A percentile compares a stretch with the other conserved stretches of the same genome.
These are phyloP conservation scores for Dendrostoma leiphaemia DNA, from an alignment of 2,329 filamentous ascomycete species.

Conservation along the genomic window DNA sequence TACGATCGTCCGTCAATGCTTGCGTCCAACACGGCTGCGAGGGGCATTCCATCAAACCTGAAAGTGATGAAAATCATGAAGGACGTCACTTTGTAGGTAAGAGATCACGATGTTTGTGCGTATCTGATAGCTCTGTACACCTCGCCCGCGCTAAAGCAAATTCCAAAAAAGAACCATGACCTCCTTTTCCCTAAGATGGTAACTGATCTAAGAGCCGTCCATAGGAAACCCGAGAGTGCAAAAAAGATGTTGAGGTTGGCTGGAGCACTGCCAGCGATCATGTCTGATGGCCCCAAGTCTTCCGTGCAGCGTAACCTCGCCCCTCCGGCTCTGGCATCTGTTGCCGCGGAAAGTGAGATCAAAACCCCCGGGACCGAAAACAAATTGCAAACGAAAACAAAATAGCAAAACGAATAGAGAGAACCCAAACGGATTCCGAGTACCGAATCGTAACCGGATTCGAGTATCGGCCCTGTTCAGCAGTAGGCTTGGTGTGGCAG, in stretches of 20 bases:
- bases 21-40: too few relatives aligned
- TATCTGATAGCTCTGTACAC: constrained; percentile 5
- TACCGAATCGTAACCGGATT: not conserved
- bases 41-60: too few relatives aligned
- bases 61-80: not conserved
- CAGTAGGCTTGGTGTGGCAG: not conserved
- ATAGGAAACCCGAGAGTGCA: not conserved
- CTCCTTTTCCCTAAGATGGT: not conserved
- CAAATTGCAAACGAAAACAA: not conserved
- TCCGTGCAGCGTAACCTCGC: not conserved
- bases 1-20: too few relatives aligned
- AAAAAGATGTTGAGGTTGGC: not conserved
- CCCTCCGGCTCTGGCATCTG: not conserved
- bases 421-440: not conserved
- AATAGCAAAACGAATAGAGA: not conserved
- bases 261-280: not conserved
- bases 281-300: not conserved
- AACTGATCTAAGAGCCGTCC: not conserved
- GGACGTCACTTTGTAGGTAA: too few relatives aligned
- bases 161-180: not conserved
- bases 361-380: not conserved
- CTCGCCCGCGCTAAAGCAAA: not conserved
- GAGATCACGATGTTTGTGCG: not conserved
- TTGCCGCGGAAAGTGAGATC: not conserved
- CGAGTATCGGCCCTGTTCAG: not conserved